These are phyloP conservation scores for Plasmopara muralis DNA, from an alignment of 352 stramenopile genomes.

Conservation along the genomic window DNA sequence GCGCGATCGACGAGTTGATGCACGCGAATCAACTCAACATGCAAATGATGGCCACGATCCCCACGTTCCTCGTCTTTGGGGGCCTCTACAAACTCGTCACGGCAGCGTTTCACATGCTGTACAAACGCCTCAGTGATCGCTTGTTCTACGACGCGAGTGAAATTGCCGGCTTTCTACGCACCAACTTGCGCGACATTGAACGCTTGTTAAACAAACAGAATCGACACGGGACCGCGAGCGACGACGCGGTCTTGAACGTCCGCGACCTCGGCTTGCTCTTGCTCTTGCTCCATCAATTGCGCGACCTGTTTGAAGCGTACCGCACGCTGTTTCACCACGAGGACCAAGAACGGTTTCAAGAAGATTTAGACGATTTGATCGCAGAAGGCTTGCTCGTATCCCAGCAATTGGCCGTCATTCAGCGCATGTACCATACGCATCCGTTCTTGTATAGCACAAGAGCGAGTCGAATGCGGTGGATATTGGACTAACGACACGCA, in stretches of 20 bases:
- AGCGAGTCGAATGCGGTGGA: constrained; percentile 34
- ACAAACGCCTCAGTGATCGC: constrained; percentile 70
- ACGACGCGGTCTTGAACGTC: constrained; percentile 40
- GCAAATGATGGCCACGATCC: constrained; percentile 80
- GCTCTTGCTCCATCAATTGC: constrained; percentile 69
- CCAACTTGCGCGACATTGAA: constrained; percentile 79
- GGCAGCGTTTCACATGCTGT: constrained; percentile 58
- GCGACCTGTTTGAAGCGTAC: constrained; percentile 68
- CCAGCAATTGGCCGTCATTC: constrained; percentile 79
- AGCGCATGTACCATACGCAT: constrained; percentile 84
- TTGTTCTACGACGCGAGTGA: constrained; percentile 73
- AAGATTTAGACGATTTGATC: constrained; percentile 78
- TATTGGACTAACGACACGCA: constrained; percentile 36
- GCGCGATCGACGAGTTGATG: constrained; percentile 83
- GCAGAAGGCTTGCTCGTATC: constrained; percentile 65
- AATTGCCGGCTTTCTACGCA: constrained; percentile 68
- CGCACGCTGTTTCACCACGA: constrained; percentile 65
- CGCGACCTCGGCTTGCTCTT: constrained; percentile 71
- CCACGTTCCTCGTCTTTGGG: constrained; percentile 73
- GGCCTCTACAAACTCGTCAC: constrained; percentile 60
- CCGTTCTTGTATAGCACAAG: constrained; percentile 69
- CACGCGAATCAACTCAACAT: constrained; percentile 83
- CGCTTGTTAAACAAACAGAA: constrained; percentile 82
- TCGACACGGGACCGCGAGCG: constrained; percentile 11
- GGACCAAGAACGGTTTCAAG: constrained; percentile 76